Evolutionary conservation across 805 yeast genomes (phyloP), one percentile per base, ranked within the genome.

Genomic region (Torulaspora indica): DNA sequence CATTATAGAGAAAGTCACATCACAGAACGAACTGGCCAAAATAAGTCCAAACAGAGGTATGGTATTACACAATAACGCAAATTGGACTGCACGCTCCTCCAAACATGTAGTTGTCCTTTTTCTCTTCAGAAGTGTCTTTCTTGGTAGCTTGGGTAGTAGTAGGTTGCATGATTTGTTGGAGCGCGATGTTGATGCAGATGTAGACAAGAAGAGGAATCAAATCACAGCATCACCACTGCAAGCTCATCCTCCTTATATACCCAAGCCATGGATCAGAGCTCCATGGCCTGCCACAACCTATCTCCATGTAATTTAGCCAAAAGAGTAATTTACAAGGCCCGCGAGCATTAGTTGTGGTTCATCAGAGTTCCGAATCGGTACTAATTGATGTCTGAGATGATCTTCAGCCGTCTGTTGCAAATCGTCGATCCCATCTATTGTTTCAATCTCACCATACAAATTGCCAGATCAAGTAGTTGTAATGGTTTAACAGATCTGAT

Each of bases 91-190:
- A 52, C 43, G 42, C 50, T 17, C 46, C 30, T 15, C 60, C 59
- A 28, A 57, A 47, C 40, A 52, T 50, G 37, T 49, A 58, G 48
- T 56, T 57, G 38, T 58, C 63, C 38, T 54, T 57, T 46, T 49
- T 54, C 35, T 57, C 60, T 29, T 56, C 45, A 20, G 56, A 46
- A 39, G 44, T 55, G 48, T 55, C 49, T 42, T 57, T 57, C 47
- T 50, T 54, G 31, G 59, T 42, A 15, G 60, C 60, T 42, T 54
- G 54, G 18, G 59, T 53, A 46, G 59, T 54, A 46, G 57, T 47
- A 52, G 62, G 59, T 52, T 56, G 59, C 62, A 57, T 57, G 22
- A 20, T 25, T 34, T 10, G 24, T 46, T 43, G 33, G 5, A 42
- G 20, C 8, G 24, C 17, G 17, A 18, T 12, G 18, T 8, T 25